Conservation (phyloP, 148 eudicot genomes). For the Persicaria tinctoria region DNA sequence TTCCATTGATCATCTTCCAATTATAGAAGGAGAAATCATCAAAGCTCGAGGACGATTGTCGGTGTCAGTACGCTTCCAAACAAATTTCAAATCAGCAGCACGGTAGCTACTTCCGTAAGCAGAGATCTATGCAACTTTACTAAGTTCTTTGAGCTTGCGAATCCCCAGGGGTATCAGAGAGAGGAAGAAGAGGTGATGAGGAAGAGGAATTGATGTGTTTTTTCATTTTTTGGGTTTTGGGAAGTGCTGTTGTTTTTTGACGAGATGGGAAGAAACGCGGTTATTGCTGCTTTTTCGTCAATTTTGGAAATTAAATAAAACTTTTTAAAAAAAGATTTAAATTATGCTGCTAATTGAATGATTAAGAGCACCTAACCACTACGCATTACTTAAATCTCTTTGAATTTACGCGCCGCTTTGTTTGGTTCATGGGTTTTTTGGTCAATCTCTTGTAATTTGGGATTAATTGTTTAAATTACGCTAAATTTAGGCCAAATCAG, state of each 20-base stretch:
- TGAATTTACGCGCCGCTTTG: constrained; percentile 13
- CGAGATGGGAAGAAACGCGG: constrained; percentile 13
- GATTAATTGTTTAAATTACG: background rate
- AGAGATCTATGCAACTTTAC: background rate
- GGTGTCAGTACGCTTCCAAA: constrained; percentile 2
- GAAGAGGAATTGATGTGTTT: background rate
- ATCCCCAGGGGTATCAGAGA: background rate
- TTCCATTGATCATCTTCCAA: constrained; percentile 2
- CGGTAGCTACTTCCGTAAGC: background rate
- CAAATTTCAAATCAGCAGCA: background rate
- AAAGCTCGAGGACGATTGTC: background rate
- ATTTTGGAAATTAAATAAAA: background rate
- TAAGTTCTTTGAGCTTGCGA: background rate
- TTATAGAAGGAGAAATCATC: background rate
- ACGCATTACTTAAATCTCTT: background rate
- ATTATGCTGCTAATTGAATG: constrained; percentile 6
- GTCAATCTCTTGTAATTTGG: constrained; percentile 1
- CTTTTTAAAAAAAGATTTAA: background rate
- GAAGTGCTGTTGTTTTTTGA: constrained; percentile 1
- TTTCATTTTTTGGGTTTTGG: background rate
- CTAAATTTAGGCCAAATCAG: background rate
- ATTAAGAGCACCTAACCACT: constrained; percentile 11
- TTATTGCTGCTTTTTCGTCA: constrained; percentile 9
- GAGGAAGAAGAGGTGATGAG: background rate
- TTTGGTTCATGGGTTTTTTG: background rate